phyloP scores from a whole-genome alignment of 2,329 filamentous ascomycete species.

The Stemphylium beticola region DNA sequence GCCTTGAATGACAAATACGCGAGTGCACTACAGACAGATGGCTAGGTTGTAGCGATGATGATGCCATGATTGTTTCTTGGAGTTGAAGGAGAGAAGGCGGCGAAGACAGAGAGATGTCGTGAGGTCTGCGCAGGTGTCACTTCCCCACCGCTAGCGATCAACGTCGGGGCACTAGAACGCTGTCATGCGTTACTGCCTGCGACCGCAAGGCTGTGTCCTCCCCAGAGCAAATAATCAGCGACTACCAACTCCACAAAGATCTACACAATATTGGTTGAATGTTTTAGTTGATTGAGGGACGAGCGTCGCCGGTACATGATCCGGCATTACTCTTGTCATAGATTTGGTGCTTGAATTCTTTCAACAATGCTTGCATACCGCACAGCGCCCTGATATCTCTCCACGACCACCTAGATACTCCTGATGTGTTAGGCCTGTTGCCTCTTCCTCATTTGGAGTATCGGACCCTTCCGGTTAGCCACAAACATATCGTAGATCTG shows the following conservation, averaged over 20 bases:
- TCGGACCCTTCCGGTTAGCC: conserved; percentile 41
- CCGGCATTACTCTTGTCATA: too few species aligned
- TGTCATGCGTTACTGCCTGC: background rate
- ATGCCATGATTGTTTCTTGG: background rate
- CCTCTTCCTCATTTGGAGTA: conserved; percentile 30
- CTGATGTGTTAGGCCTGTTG: background rate
- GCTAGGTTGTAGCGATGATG: background rate
- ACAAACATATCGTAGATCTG: conserved; percentile 39
- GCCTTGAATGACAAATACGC: background rate
- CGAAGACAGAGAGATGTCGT: background rate
- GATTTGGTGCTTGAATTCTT: too few species aligned
- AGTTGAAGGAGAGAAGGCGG: background rate
- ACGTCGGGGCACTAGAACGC: background rate
- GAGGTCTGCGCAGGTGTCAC: background rate
- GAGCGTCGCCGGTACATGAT: background rate
- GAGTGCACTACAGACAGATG: background rate
- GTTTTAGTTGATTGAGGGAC: background rate
- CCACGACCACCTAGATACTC: background rate
- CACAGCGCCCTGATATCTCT: background rate
- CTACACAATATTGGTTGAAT: background rate
- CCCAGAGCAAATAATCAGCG: too few species aligned
- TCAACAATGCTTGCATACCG: background rate
- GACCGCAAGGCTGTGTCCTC: background rate
- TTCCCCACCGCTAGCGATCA: background rate
- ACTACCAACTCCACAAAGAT: too few species aligned